Evolutionary conservation across 352 stramenopile genomes (phyloP).

Genomic region (Phytophthora syringae): DNA sequence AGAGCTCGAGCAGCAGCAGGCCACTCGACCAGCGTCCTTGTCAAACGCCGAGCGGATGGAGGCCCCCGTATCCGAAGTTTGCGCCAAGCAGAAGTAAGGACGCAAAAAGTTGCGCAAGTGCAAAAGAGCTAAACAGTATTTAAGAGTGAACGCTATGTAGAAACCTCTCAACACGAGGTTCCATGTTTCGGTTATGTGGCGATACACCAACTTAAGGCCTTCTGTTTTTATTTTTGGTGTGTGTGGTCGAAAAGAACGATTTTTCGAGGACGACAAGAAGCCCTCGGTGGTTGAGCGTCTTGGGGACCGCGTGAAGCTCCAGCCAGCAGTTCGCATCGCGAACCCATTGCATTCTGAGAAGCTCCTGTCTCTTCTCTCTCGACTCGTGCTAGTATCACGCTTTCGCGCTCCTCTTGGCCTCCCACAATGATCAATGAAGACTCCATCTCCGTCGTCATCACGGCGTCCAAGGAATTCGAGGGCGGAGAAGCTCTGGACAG

Average conservation of each 20-base stretch:
- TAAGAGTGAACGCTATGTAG: constrained; percentile 24
- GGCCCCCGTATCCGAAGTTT: constrained; percentile 45
- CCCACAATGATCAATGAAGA: constrained; percentile 66
- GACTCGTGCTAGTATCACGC: not conserved
- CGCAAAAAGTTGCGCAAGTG: constrained; percentile 11
- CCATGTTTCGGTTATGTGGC: not conserved
- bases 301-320: constrained; percentile 20
- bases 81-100: constrained; percentile 46
- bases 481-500: constrained; percentile 21
- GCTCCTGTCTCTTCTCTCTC: not conserved
- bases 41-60: constrained; percentile 41
- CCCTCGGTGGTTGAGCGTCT: constrained; percentile 23
- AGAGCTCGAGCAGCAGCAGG: constrained; percentile 26
- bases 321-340: constrained; percentile 12
- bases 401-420: not conserved
- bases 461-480: constrained; percentile 64
- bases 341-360: not conserved
- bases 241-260: constrained; percentile 33
- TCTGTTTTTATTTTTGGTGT: constrained; percentile 47
- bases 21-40: constrained; percentile 49
- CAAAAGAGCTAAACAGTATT: too few species aligned
- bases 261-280: constrained; percentile 37
- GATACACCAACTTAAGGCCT: constrained; percentile 20
- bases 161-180: not conserved
- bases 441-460: constrained; percentile 70